These are phyloP conservation scores for Neopestalotiopsis clavispora DNA, from an alignment of 2,329 filamentous ascomycete species.

Conservation along the genomic window DNA sequence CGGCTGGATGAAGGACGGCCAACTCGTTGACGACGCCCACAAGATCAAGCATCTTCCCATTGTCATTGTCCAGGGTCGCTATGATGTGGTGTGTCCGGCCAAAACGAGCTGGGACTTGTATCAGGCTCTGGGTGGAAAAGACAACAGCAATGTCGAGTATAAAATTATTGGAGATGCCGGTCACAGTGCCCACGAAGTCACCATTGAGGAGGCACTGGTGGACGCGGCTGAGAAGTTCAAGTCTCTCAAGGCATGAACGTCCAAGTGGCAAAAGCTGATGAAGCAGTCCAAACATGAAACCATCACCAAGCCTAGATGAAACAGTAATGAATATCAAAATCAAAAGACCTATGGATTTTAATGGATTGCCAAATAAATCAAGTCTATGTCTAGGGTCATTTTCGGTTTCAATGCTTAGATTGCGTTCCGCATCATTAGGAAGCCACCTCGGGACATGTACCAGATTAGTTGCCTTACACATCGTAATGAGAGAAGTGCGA, in stretches of 20 bases:
- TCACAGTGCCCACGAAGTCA: conserved; percentile 33
- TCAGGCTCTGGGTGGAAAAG: conserved; percentile 37
- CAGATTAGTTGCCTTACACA: too few species aligned
- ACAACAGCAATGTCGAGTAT: conserved; percentile 31
- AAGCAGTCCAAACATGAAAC: neutral
- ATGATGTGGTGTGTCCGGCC: conserved; percentile 49
- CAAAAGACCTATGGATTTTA: too few species aligned
- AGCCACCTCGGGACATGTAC: too few species aligned
- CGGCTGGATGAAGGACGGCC: conserved; percentile 45
- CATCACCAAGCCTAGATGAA: too few species aligned
- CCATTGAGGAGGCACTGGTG: conserved; percentile 30
- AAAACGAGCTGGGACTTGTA: conserved; percentile 48
- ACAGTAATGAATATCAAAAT: too few species aligned
- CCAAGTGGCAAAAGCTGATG: neutral
- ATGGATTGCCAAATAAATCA: too few species aligned
- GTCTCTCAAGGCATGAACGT: conserved; percentile 21
- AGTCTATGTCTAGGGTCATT: too few species aligned
- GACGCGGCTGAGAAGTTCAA: conserved; percentile 35
- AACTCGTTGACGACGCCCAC: conserved; percentile 36
- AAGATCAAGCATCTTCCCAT: conserved; percentile 35
- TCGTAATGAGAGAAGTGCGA: too few species aligned
- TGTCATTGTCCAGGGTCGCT: conserved; percentile 49
- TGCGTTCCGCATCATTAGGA: too few species aligned
- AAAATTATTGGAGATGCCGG: conserved; percentile 29
- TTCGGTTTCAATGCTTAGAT: too few species aligned